Base-by-base conservation (phyloP, 2,329 filamentous ascomycete species). In the Aschersonia sp. region DNA sequence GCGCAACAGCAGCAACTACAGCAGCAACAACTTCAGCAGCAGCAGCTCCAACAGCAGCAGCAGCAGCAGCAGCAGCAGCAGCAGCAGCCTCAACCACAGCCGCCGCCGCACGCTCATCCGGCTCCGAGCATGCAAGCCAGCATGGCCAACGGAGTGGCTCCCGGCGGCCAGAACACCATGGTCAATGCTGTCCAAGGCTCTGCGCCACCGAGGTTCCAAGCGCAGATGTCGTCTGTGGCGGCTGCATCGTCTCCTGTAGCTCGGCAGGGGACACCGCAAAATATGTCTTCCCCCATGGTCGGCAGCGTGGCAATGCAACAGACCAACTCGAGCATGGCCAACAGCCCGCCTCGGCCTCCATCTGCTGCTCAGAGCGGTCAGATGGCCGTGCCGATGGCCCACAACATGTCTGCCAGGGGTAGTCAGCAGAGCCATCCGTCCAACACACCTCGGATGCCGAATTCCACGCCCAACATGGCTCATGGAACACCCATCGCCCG, bases 161-260 rank as follows among this genome's bases (percentile, higher is more conserved):
- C 44, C 4, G 47, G 44, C 14, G 57, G 60, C 44, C 57, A 59
- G 29, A 66, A 62, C 49, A 55, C 58, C 6, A 62, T 69, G 47
- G 56, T 64, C 31, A 68, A 65, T 39, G 63, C 60, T 10, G 64
- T 72, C 48, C 62, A 48, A 60, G 60, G 47, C 11, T 57, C 67
- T 8, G 62, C 64, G 5, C 71, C 72, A 50, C 62, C 68, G 32
- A 68, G 73, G 8, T 76, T 77, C 52, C 65, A 67, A 22, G 66
- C 69, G 45, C 74, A 81, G 53, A 73, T 78, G 6, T 74, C 78
- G 1, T 80, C 84, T 56, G 68, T 76, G 12, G 45, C 44, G 6
- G 73, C 76, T 4, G 79, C 78, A 1, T 80, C 81, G 7, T 87
- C 84, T n/a, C 84, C 85, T 0, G 68, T 79, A 49, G 63, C 75